A percentile compares a stretch with the other conserved stretches of the same genome.
These are phyloP conservation scores for Wickerhamomyces rabaulensis DNA, from an alignment of 805 yeast species.

Conservation along the genomic window DNA sequence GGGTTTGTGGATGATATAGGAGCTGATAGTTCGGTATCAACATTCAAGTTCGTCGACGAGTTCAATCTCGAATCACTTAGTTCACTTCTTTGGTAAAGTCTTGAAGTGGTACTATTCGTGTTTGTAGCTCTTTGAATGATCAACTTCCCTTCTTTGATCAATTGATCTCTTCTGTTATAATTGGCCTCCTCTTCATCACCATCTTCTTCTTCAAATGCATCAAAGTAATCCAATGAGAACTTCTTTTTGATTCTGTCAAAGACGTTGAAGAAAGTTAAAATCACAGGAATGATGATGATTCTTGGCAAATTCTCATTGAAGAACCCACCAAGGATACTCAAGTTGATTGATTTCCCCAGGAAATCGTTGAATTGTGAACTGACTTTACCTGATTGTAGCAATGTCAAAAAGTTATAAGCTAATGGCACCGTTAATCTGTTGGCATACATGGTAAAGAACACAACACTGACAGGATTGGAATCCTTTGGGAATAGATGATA, in stretches of 20 bases:
- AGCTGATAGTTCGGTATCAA: not conserved
- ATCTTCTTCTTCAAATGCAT: conserved; percentile 30
- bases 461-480: conserved; percentile 69
- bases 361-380: conserved; percentile 61
- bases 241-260: conserved; percentile 51
- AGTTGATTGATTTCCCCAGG: conserved; percentile 68
- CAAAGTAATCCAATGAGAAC: conserved; percentile 24
- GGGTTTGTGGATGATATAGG: not conserved
- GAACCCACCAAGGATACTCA: conserved; percentile 67
- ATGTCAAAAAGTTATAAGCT: conserved; percentile 70
- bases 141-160: conserved; percentile 21
- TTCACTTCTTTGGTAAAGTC: conserved; percentile 4
- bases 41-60: not conserved
- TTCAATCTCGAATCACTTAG: conserved; percentile 3
- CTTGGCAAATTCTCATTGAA: conserved; percentile 76
- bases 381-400: conserved; percentile 43
- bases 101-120: not conserved
- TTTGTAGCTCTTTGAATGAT: conserved; percentile 20
- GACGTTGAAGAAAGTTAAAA: conserved; percentile 58
- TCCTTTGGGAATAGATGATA: conserved; percentile 68
- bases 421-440: conserved; percentile 80
- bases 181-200: conserved; percentile 26
- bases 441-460: conserved; percentile 75
- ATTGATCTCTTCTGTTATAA: conserved; percentile 9
- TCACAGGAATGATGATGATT: conserved; percentile 63